Evolutionary conservation across 768 basidiomycete genomes (phyloP), one percentile per base, ranked within the genome.

Genomic region (Multifurca ochricompacta): DNA sequence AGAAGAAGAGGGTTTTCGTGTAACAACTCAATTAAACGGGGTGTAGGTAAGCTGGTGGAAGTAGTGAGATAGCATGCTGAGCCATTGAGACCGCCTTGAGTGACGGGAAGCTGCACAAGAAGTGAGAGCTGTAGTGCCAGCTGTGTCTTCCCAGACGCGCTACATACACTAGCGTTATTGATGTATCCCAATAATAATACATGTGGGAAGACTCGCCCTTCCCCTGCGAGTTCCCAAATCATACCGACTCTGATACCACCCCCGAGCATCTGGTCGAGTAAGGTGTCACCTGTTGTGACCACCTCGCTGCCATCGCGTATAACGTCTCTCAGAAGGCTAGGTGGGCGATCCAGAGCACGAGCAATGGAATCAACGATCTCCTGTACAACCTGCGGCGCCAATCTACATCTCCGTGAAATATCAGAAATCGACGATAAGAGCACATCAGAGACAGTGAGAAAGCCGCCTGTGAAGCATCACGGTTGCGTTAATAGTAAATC

Each of bases 121-220:
- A 95, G 71, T 3, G 90, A 81, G 18, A 91, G 76, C 60, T 94
- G 92, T 13, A 99, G 74, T 3, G 87, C 88, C 4, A 98, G 69
- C 63, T 98, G 93, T 1, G 92, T 92, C 71, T 99, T 99, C 35
- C 96, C 96, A 25, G 95, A 83, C 21, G 92, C 85, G 65, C 96
- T 99, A 65, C 14, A 34, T 36, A 1, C 13, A n/a, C 18, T 6
- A 34, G 27, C 16, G 27, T 51, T 30, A 37, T 45, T 28, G 41
- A 49, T 23, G 27, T 19, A 39, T 28, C 32, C 21, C 13, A 25
- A 25, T n/a, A n/a, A 14, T 43, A 40, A 51, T 47, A 18, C 18
- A 48, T 21, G 21, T 39, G 32, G 18, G 23, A 27, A 48, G 19
- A 64, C 70, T 57, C 67, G 92, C 93, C 91, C 90, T 74, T 95